Evolutionary conservation across 1,139 yeast species (phyloP), one percentile per base, ranked within the genome.

Genomic region (Nakaseomyces uthaithaninus): DNA sequence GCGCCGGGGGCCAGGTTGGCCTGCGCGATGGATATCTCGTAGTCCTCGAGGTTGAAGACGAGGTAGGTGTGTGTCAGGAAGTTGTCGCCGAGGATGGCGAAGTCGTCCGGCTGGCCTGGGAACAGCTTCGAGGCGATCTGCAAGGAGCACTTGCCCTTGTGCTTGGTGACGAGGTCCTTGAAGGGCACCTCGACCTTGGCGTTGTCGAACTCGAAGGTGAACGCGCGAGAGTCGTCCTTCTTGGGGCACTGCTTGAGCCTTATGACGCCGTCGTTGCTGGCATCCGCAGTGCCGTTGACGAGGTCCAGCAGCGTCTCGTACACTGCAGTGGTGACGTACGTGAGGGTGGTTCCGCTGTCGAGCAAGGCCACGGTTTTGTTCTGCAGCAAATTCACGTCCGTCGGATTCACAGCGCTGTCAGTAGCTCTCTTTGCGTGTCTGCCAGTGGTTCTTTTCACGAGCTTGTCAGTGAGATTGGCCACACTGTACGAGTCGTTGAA

Each of bases 31-130:
- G 80, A 78, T 22, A 87, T 65, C 54, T 77, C 76, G 38, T 65
- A 60, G 47, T 72, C 74, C 23, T 81, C 87, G 47, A 84, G 64
- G 60, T 87, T 93, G 52, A 74, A 85, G 31, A 85, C 94, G 41
- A 79, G 74, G 56, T 86, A 86, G 7, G 84, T 87, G 39, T 74
- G 68, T 45, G 85, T 71, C 52, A 87, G 64, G 62, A 85, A 77
- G 22, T 79, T 72, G 59, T 84, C 94, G 35, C 95, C 95, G 11
- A 85, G 57, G 12, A 75, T 65, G 38, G 62, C 56, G 1, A 52
- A 42, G 22, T 52, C 60, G 16, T 59, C 59, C 11, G 26, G 26
- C 18, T 61, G 54, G n/a, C n/a, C n/a, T n/a, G n/a, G n/a, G n/a
- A n/a, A n/a, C n/a, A n/a, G n/a, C n/a, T n/a, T n/a, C n/a, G n/a